phyloP scores from a whole-genome alignment of 2,329 filamentous ascomycete genomes.

The Calycina herbarum region DNA sequence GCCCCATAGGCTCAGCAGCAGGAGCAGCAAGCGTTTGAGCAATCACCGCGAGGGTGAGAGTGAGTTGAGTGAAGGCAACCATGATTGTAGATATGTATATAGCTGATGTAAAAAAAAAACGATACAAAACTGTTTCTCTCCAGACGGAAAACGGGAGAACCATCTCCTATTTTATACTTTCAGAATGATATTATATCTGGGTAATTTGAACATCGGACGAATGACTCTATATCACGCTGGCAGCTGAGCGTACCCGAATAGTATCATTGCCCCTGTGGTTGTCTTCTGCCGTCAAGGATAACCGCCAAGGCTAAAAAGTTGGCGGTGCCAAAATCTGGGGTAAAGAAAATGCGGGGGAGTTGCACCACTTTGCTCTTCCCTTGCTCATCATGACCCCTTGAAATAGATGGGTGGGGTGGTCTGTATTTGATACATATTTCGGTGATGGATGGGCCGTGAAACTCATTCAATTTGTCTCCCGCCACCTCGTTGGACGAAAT shows the following conservation, averaged over 20 bases:
- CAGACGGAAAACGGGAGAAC: background rate
- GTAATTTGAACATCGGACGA: background rate
- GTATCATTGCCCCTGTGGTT: background rate
- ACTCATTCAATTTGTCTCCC: too few species aligned
- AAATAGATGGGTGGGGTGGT: background rate
- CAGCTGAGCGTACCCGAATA: background rate
- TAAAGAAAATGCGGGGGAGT: background rate
- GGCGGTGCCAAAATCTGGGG: background rate
- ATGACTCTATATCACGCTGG: background rate
- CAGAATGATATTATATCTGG: background rate
- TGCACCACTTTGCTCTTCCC: background rate
- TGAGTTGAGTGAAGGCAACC: constrained; percentile 14
- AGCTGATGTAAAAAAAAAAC: background rate
- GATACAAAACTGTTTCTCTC: background rate
- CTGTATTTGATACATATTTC: background rate
- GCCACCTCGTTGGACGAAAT: too few species aligned
- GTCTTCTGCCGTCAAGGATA: background rate
- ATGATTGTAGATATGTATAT: constrained; percentile 12
- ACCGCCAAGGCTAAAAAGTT: background rate
- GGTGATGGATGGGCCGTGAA: background rate
- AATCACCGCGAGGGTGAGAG: constrained; percentile 14
- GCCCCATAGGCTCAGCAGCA: constrained; percentile 7
- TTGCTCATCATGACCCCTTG: background rate
- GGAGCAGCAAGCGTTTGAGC: constrained; percentile 11
- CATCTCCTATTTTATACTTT: background rate